A percentile compares a stretch with the other conserved stretches of the same genome.
Evolutionary conservation across 2,329 filamentous ascomycete genomes (phyloP).

Genomic region (Alternaria brassicae): DNA sequence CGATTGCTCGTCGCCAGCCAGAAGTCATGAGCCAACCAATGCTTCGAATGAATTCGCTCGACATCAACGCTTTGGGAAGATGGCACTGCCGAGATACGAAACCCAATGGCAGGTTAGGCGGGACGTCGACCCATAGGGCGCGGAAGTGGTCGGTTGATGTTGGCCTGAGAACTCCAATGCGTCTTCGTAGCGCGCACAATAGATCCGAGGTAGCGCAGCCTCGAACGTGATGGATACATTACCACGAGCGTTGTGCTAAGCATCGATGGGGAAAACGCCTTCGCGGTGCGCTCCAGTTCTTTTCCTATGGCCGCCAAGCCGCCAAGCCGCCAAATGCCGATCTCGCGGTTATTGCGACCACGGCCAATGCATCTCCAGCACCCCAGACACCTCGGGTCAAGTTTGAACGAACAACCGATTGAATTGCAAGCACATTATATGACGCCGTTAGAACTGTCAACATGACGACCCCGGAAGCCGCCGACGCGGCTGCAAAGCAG

Average conservation of each 20-base stretch:
- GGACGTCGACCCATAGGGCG: background rate
- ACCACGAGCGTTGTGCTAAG: constrained; percentile 18
- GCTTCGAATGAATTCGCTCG: constrained; percentile 13
- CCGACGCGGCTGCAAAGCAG: constrained; percentile 60
- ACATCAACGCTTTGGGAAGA: constrained; percentile 5
- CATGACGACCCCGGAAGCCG: constrained; percentile 44
- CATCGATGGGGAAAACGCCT: constrained; percentile 18
- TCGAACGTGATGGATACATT: background rate
- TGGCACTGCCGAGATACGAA: background rate
- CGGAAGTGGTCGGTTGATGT: background rate
- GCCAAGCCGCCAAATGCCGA: constrained; percentile 3
- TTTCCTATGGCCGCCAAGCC: constrained; percentile 20
- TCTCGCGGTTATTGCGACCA: constrained; percentile 8
- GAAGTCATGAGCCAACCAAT: constrained; percentile 7
- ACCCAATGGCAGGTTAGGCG: background rate
- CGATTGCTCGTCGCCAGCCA: background rate
- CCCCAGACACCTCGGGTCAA: background rate
- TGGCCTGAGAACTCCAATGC: background rate
- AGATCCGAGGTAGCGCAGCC: background rate
- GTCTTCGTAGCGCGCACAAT: background rate
- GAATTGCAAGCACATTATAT: background rate
- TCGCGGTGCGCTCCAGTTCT: constrained; percentile 11
- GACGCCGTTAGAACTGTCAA: background rate
- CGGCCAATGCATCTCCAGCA: background rate
- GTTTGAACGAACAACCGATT: background rate